Evolutionary conservation across 352 stramenopile genomes (phyloP).

Genomic region (Thraustotheca clavata): DNA sequence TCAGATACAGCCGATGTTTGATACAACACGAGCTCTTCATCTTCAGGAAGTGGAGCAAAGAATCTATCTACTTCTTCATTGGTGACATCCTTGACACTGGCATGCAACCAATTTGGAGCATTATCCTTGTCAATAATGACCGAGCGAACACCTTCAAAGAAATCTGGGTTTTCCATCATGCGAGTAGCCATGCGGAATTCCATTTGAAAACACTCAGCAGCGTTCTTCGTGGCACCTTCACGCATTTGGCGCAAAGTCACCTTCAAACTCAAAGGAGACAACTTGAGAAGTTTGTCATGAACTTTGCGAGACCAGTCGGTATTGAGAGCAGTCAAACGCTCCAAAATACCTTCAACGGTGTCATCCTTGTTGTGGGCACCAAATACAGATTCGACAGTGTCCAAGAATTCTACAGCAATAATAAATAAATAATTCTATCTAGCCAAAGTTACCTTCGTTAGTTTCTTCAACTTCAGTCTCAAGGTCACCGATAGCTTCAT

Average conservation of each 20-base stretch:
- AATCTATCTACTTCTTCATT: slow-evolving; percentile 63
- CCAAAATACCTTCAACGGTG: slow-evolving; percentile 61
- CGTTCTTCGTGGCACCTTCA: slow-evolving; percentile 71
- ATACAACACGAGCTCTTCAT: slow-evolving; percentile 74
- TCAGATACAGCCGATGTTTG: slow-evolving; percentile 4
- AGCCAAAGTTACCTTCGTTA: slow-evolving; percentile 37
- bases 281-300: slow-evolving; percentile 71
- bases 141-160: slow-evolving; percentile 95
- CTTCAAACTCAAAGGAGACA: slow-evolving; percentile 92
- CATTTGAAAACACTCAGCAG: slow-evolving; percentile 92
- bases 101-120: slow-evolving; percentile 85
- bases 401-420: slow-evolving; percentile 43
- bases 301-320: slow-evolving; percentile 73
- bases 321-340: slow-evolving; percentile 42
- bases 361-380: slow-evolving; percentile 65
- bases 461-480: slow-evolving; percentile 82
- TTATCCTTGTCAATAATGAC: slow-evolving; percentile 95
- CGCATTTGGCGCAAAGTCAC: slow-evolving; percentile 92
- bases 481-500: slow-evolving; percentile 63
- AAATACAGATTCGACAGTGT: slow-evolving; percentile 69
- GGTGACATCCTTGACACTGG: slow-evolving; percentile 48
- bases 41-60: slow-evolving; percentile 67
- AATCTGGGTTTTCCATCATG: slow-evolving; percentile 89
- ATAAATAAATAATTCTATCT: slow-evolving; percentile 25
- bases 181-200: slow-evolving; percentile 84